These are phyloP conservation scores for Colletotrichum aenigma DNA, from an alignment of 2,329 filamentous ascomycete species.

Conservation along the genomic window DNA sequence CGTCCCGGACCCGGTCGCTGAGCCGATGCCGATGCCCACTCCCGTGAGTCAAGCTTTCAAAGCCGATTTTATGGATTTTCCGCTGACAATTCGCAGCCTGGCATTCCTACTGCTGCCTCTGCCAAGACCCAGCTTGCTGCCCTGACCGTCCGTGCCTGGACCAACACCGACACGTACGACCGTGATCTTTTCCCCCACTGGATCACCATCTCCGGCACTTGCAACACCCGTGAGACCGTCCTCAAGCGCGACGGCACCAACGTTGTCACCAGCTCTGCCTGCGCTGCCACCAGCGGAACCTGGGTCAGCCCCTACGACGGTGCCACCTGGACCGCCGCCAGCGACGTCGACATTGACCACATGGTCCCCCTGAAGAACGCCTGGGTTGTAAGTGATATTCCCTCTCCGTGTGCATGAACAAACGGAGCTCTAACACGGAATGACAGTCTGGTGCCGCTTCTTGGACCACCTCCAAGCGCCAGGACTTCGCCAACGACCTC, in stretches of 20 bases:
- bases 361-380: slow-evolving; percentile 82
- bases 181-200: slow-evolving; percentile 75
- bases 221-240: slow-evolving; percentile 75
- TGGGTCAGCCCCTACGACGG: slow-evolving; percentile 81
- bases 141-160: slow-evolving; percentile 61
- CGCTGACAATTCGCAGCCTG: slow-evolving; percentile 44
- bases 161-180: slow-evolving; percentile 61
- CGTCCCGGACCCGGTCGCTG: slow-evolving; percentile 13
- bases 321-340: slow-evolving; percentile 68
- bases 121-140: slow-evolving; percentile 62
- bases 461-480: slow-evolving; percentile 73
- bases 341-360: slow-evolving; percentile 82
- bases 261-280: slow-evolving; percentile 64
- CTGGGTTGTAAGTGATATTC: slow-evolving; percentile 64
- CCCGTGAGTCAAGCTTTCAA: slow-evolving; percentile 23
- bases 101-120: slow-evolving; percentile 63
- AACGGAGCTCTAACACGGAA: neutral
- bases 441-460: slow-evolving; percentile 68
- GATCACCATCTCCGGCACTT: slow-evolving; percentile 67
- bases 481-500: slow-evolving; percentile 79
- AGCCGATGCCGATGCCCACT: slow-evolving; percentile 24
- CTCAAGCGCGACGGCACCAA: slow-evolving; percentile 74
- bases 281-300: slow-evolving; percentile 66
- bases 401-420: neutral
- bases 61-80: accelerated